Conservation (phyloP, 2,329 filamentous ascomycete species). For the Zymoseptoria ardabiliae region DNA sequence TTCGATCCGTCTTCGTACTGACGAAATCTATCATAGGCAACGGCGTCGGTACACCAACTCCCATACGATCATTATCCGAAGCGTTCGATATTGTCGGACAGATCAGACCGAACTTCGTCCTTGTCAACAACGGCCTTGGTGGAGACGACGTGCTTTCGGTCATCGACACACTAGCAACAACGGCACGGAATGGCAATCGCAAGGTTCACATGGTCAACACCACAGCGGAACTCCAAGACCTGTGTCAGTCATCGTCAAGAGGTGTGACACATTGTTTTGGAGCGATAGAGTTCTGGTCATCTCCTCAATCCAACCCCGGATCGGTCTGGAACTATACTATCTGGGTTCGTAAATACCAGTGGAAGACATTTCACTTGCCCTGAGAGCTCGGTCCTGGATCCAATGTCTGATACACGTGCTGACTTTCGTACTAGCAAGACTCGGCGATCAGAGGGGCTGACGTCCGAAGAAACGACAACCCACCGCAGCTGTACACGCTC, state of each 20-base stretch:
- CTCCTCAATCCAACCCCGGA: conserved; percentile 58
- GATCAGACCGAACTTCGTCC: conserved; percentile 61
- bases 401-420: too few relatives aligned
- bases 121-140: conserved; percentile 60
- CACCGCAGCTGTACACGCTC: conserved; percentile 67
- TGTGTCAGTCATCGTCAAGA: conserved; percentile 49
- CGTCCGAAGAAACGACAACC: conserved; percentile 59
- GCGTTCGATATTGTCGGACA: conserved; percentile 52
- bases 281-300: conserved; percentile 67
- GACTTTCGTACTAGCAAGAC: too few relatives aligned
- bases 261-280: conserved; percentile 65
- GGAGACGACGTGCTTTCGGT: conserved; percentile 64
- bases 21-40: conserved; percentile 27
- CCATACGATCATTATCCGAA: conserved; percentile 56
- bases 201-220: conserved; percentile 48
- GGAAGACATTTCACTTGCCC: too few relatives aligned
- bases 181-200: conserved; percentile 50
- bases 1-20: too few relatives aligned
- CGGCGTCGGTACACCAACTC: conserved; percentile 49
- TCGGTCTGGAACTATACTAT: conserved; percentile 69
- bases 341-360: too few relatives aligned
- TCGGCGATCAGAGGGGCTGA: conserved; percentile 69
- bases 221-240: conserved; percentile 50
- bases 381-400: too few relatives aligned
- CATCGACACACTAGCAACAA: conserved; percentile 54